Conservation (phyloP, 805 yeast genomes). For the Jamesozyma lodderae region DNA sequence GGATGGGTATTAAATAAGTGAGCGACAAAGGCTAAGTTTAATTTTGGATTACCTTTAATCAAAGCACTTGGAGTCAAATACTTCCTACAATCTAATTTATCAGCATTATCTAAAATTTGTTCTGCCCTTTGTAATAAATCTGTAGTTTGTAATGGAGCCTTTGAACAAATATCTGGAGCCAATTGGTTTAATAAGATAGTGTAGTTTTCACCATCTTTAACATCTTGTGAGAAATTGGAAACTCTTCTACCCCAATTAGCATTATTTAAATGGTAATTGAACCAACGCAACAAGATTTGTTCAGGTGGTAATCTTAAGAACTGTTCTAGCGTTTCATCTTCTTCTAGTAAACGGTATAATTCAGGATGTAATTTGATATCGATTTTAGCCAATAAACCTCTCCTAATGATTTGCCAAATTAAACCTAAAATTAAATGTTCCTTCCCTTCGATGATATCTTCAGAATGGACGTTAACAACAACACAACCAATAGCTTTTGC, state of each 20-base stretch:
- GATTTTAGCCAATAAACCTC: constrained; percentile 88
- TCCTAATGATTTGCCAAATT: constrained; percentile 95
- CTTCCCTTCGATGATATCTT: constrained; percentile 89
- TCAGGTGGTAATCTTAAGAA: constrained; percentile 95
- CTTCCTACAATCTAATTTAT: constrained; percentile 83
- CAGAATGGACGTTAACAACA: constrained; percentile 95
- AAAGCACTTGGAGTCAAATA: constrained; percentile 88
- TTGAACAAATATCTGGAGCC: constrained; percentile 74
- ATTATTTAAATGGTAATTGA: constrained; percentile 88
- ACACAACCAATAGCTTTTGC: constrained; percentile 99
- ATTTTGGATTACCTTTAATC: constrained; percentile 92
- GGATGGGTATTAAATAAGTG: constrained; percentile 94
- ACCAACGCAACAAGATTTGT: constrained; percentile 93
- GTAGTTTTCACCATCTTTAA: constrained; percentile 91
- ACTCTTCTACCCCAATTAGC: constrained; percentile 88
- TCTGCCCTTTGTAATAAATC: constrained; percentile 81
- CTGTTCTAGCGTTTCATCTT: constrained; percentile 95
- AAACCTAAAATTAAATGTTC: constrained; percentile 86
- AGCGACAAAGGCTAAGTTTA: constrained; percentile 95
- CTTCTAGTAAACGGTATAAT: constrained; percentile 85
- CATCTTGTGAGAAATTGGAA: constrained; percentile 75
- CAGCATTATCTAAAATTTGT: constrained; percentile 78
- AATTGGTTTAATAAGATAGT: constrained; percentile 83
- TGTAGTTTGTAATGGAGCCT: constrained; percentile 66
- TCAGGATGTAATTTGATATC: constrained; percentile 96